These are phyloP conservation scores for Thermothielavioides terrestris DNA, from an alignment of 495 filamentous ascomycete species.

Conservation along the genomic window DNA sequence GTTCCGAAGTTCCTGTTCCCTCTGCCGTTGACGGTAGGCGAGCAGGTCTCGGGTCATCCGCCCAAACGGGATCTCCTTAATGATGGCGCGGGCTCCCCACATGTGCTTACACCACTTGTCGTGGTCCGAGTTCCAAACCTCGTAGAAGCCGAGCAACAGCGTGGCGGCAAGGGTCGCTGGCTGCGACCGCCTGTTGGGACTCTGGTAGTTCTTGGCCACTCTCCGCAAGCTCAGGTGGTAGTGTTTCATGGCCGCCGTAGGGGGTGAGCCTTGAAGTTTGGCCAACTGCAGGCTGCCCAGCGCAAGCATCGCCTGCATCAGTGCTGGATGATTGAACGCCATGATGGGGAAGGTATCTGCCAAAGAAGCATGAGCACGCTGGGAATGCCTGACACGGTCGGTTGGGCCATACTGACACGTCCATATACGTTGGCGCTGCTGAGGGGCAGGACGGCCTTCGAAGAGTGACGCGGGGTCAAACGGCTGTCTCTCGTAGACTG, in stretches of 20 bases:
- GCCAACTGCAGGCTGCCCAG: constrained; percentile 83
- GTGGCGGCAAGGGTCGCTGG: constrained; percentile 80
- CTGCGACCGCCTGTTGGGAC: constrained; percentile 61
- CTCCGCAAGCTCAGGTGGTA: constrained; percentile 79
- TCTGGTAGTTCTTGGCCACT: constrained; percentile 63
- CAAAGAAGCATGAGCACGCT: constrained; percentile 1
- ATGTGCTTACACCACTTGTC: constrained; percentile 93
- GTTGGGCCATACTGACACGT: constrained; percentile 41
- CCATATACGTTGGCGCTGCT: constrained; percentile 71
- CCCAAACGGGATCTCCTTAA: constrained; percentile 73
- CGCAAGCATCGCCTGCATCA: constrained; percentile 89
- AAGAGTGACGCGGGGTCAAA: constrained; percentile 69
- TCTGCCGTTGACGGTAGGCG: constrained; percentile 42
- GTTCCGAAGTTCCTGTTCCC: constrained; percentile 20
- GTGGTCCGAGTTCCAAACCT: constrained; percentile 91
- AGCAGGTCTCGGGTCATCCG: constrained; percentile 60
- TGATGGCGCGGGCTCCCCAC: constrained; percentile 69
- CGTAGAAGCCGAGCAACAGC: constrained; percentile 83
- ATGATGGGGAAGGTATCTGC: constrained; percentile 72
- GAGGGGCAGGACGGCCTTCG: constrained; percentile 52
- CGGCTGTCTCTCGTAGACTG: constrained; percentile 78
- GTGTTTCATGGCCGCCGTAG: constrained; percentile 78
- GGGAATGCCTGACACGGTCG: not conserved
- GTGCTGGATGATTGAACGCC: constrained; percentile 70
- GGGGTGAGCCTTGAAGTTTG: constrained; percentile 61